Percentiles rank a stretch among this genome's conserved stretches.
Evolutionary conservation across 2,329 filamentous ascomycete genomes (phyloP).

Genomic region (Ophiostoma piceae): DNA sequence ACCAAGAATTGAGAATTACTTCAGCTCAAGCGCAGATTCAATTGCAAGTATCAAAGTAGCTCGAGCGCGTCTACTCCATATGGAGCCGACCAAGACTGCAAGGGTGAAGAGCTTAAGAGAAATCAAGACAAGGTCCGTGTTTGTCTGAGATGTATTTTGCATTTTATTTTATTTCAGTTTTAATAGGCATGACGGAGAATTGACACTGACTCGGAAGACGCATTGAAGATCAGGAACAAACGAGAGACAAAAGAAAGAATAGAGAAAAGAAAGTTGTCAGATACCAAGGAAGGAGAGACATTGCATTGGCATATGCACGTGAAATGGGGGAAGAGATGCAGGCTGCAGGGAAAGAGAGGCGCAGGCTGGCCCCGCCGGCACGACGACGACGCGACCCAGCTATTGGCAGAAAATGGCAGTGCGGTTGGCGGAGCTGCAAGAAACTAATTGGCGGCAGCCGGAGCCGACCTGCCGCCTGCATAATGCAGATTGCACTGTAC

Average conservation of each 20-base stretch:
- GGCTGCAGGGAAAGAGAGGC: slow-evolving; percentile 14
- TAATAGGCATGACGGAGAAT: neutral
- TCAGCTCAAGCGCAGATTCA: neutral
- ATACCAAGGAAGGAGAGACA: neutral
- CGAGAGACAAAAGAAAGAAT: neutral
- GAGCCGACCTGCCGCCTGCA: slow-evolving; percentile 13
- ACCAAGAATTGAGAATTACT: neutral
- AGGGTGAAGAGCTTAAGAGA: slow-evolving; percentile 9
- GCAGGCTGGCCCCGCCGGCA: slow-evolving; percentile 20
- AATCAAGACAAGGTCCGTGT: slow-evolving; percentile 20
- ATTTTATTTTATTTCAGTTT: too few relatives aligned
- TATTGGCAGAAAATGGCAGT: slow-evolving; percentile 2
- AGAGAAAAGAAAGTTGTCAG: too few relatives aligned
- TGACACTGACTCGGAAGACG: neutral
- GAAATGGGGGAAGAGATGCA: neutral
- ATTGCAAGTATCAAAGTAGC: neutral
- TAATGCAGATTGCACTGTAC: neutral
- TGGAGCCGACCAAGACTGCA: neutral
- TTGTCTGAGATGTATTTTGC: slow-evolving; percentile 18
- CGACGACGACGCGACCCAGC: slow-evolving; percentile 20
- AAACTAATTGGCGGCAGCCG: neutral
- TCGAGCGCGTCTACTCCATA: neutral
- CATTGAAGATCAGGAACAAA: neutral
- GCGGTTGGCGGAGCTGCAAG: neutral
- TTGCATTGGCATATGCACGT: slow-evolving; percentile 2